These are phyloP conservation scores for Ganoderma resinaceum DNA, from an alignment of 1,284 basidiomycete species.

Conservation along the genomic window DNA sequence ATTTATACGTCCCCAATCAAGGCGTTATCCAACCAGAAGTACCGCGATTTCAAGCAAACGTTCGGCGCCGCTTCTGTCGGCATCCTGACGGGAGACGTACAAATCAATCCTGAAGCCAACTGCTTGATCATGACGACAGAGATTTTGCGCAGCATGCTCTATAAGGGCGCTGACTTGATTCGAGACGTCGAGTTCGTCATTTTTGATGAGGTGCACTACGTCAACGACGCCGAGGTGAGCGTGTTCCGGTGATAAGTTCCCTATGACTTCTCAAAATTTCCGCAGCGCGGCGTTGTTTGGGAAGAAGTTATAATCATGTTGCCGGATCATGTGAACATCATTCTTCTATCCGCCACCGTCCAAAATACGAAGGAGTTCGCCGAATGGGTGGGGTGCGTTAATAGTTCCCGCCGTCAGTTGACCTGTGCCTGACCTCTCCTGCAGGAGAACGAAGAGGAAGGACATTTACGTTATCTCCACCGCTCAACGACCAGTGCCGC, in stretches of 20 bases:
- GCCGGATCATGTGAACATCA: constrained; percentile 96
- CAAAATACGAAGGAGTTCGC: constrained; percentile 99
- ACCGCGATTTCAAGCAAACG: constrained; percentile 97
- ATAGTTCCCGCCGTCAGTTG: constrained; percentile 5
- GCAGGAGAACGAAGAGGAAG: constrained; percentile 97
- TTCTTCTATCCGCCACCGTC: constrained; percentile 96
- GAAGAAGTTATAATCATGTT: constrained; percentile 99
- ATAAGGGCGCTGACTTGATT: constrained; percentile 98
- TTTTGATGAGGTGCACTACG: constrained; percentile 99
- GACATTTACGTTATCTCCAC: constrained; percentile 99
- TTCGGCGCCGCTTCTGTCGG: constrained; percentile 94
- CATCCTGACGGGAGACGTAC: constrained; percentile 98
- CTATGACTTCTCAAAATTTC: constrained; percentile 9
- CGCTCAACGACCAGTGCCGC: constrained; percentile 93
- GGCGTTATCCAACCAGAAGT: constrained; percentile 98
- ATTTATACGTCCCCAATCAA: constrained; percentile 99
- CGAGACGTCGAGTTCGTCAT: constrained; percentile 99
- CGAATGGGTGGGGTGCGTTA: constrained; percentile 95
- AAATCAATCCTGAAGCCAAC: constrained; percentile 98
- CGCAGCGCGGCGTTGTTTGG: constrained; percentile 98
- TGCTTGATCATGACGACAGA: constrained; percentile 99
- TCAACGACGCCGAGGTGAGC: constrained; percentile 95
- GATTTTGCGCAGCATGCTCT: constrained; percentile 97
- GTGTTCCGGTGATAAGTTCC: constrained; percentile 27
- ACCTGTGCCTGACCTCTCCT: background rate